phyloP scores from a whole-genome alignment of 169 alveolate species.

The Eimeria nieschulzi region DNA sequence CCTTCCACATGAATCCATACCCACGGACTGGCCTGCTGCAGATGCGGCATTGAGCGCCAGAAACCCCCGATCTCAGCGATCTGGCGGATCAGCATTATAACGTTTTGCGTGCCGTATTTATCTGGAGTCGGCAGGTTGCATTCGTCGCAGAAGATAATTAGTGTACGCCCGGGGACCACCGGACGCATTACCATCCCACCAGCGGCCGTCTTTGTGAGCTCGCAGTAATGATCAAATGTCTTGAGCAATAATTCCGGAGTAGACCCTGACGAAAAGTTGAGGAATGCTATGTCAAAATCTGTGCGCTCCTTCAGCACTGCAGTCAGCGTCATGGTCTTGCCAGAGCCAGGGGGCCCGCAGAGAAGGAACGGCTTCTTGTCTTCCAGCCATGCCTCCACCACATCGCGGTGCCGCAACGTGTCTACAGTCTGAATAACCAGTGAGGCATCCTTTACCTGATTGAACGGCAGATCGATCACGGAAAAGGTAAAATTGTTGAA shows the following conservation, averaged over 20 bases:
- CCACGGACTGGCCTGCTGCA: constrained; percentile 79
- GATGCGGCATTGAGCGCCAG: constrained; percentile 90
- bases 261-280: constrained; percentile 96
- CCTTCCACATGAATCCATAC: constrained; percentile 95
- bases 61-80: constrained; percentile 97
- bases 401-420: constrained; percentile 96
- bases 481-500: not conserved
- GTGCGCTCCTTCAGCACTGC: constrained; percentile 94
- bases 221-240: constrained; percentile 97
- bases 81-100: constrained; percentile 95
- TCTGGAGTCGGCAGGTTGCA: constrained; percentile 97
- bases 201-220: constrained; percentile 90
- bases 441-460: constrained; percentile 94
- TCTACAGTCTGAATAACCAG: constrained; percentile 96
- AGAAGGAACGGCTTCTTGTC: constrained; percentile 96
- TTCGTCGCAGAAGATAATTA: constrained; percentile 98
- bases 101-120: constrained; percentile 97
- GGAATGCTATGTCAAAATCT: constrained; percentile 95
- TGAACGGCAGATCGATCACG: not conserved
- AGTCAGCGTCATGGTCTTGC: constrained; percentile 98
- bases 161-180: constrained; percentile 93
- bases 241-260: constrained; percentile 92
- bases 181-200: constrained; percentile 95
- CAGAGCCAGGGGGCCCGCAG: constrained; percentile 99
- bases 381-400: constrained; percentile 95